These are phyloP conservation scores for Cladosporium oxysporum DNA, from an alignment of 2,329 filamentous ascomycete species.

Conservation along the genomic window DNA sequence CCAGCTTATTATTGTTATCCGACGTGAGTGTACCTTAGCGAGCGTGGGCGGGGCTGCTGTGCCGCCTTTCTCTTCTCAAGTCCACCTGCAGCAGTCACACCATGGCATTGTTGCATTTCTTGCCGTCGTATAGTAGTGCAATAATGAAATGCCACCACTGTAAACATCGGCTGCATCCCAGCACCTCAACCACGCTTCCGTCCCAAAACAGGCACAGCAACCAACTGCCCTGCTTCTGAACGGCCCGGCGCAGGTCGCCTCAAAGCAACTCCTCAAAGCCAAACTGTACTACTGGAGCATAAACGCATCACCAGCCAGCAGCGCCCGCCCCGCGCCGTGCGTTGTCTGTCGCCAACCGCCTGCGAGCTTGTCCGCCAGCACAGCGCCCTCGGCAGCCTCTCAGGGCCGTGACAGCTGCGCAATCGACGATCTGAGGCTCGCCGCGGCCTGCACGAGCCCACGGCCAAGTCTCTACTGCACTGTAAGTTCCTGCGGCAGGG, in stretches of 20 bases:
- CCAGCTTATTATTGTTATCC: background rate
- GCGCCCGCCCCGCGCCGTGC: background rate
- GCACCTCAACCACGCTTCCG: background rate
- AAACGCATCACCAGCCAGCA: background rate
- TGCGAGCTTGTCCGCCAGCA: conserved; percentile 2
- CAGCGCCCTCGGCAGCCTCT: background rate
- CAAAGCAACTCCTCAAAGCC: background rate
- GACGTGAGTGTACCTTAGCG: background rate
- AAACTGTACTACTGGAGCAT: background rate
- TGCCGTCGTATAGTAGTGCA: background rate
- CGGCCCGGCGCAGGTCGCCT: conserved; percentile 11
- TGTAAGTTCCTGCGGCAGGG: conserved; percentile 1
- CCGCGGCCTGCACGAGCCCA: conserved; percentile 1
- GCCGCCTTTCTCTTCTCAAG: background rate
- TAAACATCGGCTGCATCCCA: background rate
- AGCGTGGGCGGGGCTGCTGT: background rate
- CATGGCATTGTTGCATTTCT: background rate
- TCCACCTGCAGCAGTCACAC: conserved; percentile 10
- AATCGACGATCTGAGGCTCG: conserved; percentile 4
- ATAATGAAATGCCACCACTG: background rate
- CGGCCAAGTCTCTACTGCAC: background rate
- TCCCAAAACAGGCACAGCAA: background rate
- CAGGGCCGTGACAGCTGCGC: background rate
- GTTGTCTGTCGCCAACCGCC: background rate
- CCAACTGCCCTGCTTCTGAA: background rate